Percentiles rank a stretch among this genome's conserved stretches.
Conservation (phyloP, 2,329 filamentous ascomycete species). For the Monosporascus sp. region DNA sequence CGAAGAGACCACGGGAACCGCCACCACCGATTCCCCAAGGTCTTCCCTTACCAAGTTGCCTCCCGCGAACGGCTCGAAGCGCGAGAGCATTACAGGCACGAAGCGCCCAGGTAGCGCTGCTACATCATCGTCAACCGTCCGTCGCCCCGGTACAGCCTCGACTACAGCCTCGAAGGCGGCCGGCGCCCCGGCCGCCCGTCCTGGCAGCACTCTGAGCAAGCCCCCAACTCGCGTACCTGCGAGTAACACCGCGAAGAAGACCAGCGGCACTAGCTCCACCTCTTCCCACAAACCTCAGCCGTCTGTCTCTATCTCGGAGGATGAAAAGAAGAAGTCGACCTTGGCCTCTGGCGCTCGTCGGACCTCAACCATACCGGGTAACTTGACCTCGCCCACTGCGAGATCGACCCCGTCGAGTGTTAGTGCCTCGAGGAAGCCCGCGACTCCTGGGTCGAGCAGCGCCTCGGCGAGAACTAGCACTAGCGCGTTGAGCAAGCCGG, state of each 20-base stretch:
- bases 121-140: slow-evolving; percentile 25
- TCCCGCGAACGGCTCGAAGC: slow-evolving; percentile 28
- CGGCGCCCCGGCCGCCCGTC: slow-evolving; percentile 28
- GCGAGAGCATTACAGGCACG: slow-evolving; percentile 24
- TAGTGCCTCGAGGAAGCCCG: slow-evolving; percentile 27
- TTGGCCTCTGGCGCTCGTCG: slow-evolving; percentile 37
- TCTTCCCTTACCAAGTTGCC: slow-evolving; percentile 16
- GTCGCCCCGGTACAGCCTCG: slow-evolving; percentile 29
- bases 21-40: slow-evolving; percentile 19
- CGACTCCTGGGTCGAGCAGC: slow-evolving; percentile 15
- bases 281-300: slow-evolving; percentile 42
- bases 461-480: slow-evolving; percentile 26
- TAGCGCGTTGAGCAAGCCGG: slow-evolving; percentile 29
- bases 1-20: slow-evolving; percentile 28
- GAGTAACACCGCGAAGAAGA: slow-evolving; percentile 30
- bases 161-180: slow-evolving; percentile 23
- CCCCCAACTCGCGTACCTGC: slow-evolving; percentile 44
- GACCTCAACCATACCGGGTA: slow-evolving; percentile 39
- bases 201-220: slow-evolving; percentile 40
- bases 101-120: slow-evolving; percentile 32
- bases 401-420: slow-evolving; percentile 29
- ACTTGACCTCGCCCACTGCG: slow-evolving; percentile 28
- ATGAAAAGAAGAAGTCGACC: slow-evolving; percentile 41
- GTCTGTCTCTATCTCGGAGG: slow-evolving; percentile 46
- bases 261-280: slow-evolving; percentile 30